Evolutionary conservation across 306 rosid genomes (phyloP), one percentile per base, ranked within the genome.

Genomic region (Hippophae tibetana): DNA sequence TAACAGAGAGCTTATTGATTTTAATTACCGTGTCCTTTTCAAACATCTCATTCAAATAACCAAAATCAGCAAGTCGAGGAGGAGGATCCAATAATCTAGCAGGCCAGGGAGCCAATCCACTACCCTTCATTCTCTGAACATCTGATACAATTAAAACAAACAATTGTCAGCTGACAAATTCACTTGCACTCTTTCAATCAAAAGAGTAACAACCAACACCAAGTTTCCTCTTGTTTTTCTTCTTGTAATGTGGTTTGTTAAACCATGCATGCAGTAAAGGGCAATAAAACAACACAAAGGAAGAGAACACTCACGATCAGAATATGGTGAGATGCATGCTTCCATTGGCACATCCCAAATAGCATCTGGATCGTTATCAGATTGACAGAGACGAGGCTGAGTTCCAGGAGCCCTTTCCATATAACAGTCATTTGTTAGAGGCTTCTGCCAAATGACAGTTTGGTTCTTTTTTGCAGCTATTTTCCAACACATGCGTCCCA

Each of bases 361-460:
- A 42, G 88, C 88, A 78, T 92, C 94, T 3, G 97, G 94, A 60
- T 92, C 94, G 38, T 82, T 85, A 45, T 84, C 93, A 62, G 90
- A 73, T 58, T 77, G 86, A 81, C 99, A 92, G 41, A 88, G 95
- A 61, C 86, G 94, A 66, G 99, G 99, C 61, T 45, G 87, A 44
- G 88, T 82, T 65, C 82, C 82, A 6, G 94, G 88, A 68, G 78
- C 94, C 79, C 99, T 80, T 58, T 78, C 75, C 76, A 65, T 67
- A 74, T 86, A 88, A 70, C 99, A 92, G 47, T 88, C 94, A 74
- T 88, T 92, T 73, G 93, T 84, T 63, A 80, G 56, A 72, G 95
- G 97, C 60, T 92, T 92, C 61, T 88, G 95, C 99, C 99, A 92
- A 58, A 92, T 78, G 67, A 92, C 95, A 67, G 99, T 92, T 83